Conservation (phyloP, 768 basidiomycete species). For the Tremella mesenterica region DNA sequence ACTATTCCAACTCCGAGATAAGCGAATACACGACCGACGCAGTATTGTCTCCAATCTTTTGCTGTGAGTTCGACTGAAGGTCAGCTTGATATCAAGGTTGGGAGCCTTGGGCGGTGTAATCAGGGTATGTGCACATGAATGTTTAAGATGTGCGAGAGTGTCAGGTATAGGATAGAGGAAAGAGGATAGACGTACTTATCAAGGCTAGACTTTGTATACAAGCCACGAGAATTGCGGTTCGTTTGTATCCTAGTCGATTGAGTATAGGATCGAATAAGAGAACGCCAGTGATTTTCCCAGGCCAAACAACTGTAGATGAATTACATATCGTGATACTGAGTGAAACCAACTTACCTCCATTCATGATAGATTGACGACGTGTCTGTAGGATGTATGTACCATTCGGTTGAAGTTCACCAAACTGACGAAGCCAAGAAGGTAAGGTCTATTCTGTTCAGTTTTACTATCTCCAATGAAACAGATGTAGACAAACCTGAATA, state of each 20-base stretch:
- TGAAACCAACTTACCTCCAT: constrained; percentile 11
- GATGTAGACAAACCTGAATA: no score
- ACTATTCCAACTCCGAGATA: constrained; percentile 16
- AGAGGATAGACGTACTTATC: no score
- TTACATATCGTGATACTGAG: no score
- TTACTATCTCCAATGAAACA: no score
- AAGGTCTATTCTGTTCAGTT: no score
- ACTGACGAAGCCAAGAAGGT: constrained; percentile 12
- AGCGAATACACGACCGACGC: constrained; percentile 12
- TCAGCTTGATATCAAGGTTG: not conserved
- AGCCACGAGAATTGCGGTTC: constrained; percentile 2
- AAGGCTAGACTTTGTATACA: no score
- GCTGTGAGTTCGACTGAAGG: constrained; percentile 9
- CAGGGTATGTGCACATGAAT: no score
- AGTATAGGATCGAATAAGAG: constrained; percentile 12
- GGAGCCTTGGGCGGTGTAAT: no score
- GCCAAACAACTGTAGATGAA: constrained; percentile 5
- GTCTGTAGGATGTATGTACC: constrained; percentile 4
- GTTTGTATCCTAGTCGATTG: constrained; percentile 15
- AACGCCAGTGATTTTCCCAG: constrained; percentile 10
- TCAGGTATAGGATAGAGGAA: no score
- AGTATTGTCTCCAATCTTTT: constrained; percentile 12
- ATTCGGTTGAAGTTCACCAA: constrained; percentile 1
- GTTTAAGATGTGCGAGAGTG: no score
- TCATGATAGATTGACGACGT: constrained; percentile 15